These are phyloP conservation scores for Syzygium malaccense DNA, from an alignment of 441 rosid species.

Conservation along the genomic window DNA sequence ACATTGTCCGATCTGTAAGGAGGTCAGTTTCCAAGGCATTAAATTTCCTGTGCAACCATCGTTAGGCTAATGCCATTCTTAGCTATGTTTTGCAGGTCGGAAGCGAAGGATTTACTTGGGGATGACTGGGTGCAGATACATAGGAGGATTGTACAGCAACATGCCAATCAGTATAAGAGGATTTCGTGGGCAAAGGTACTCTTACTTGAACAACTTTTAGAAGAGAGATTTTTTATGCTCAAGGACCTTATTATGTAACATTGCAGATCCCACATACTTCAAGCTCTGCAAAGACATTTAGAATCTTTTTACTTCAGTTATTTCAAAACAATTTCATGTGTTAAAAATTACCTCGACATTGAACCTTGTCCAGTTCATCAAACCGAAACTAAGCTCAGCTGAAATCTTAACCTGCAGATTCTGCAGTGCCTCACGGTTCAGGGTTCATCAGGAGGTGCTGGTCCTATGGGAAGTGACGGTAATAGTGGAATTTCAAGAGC, in stretches of 20 bases:
- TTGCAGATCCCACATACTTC: not conserved
- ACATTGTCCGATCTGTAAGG: constrained; percentile 92
- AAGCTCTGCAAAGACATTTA: not conserved
- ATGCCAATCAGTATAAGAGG: constrained; percentile 93
- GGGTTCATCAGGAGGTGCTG: constrained; percentile 27
- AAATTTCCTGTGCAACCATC: not conserved
- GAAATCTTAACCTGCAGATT: constrained; percentile 39
- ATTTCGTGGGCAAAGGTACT: constrained; percentile 95
- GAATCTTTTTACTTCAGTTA: not conserved
- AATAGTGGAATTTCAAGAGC: constrained; percentile 56
- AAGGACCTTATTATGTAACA: not conserved
- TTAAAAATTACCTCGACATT: no score
- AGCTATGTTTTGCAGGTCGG: constrained; percentile 49
- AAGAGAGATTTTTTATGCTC: not conserved
- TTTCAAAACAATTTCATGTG: not conserved
- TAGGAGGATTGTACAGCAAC: constrained; percentile 86
- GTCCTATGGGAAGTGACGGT: constrained; percentile 16
- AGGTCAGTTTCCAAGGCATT: constrained; percentile 36
- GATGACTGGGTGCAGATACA: constrained; percentile 99
- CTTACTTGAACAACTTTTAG: not conserved
- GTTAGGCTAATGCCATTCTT: not conserved
- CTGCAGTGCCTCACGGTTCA: constrained; percentile 80
- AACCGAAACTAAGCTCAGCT: not conserved
- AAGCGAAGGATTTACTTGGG: constrained; percentile 86
- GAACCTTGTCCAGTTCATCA: not conserved